Conservation (phyloP, 306 rosid species). For the Prunus salicina region DNA sequence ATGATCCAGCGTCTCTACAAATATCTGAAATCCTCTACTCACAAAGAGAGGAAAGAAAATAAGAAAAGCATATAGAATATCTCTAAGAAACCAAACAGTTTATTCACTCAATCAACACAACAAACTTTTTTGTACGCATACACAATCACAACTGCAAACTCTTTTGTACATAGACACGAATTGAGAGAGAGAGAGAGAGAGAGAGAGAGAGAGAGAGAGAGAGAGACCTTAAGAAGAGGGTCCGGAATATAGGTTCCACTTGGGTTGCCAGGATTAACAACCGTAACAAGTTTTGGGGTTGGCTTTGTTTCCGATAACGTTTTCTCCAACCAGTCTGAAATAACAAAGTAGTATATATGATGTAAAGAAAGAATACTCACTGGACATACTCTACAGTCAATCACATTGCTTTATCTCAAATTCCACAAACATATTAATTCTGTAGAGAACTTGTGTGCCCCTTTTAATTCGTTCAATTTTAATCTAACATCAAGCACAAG, state of each 20-base stretch:
- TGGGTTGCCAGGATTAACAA: conserved; percentile 98
- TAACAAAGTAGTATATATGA: conserved; percentile 18
- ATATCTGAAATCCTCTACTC: conserved; percentile 79
- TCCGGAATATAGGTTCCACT: conserved; percentile 88
- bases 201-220: conserved; percentile 25
- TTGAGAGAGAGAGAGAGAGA: neutral
- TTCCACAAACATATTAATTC: neutral
- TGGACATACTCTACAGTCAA: conserved; percentile 5
- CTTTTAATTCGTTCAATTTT: no score
- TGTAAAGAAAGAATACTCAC: conserved; percentile 5
- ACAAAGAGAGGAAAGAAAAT: conserved; percentile 21
- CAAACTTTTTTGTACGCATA: neutral
- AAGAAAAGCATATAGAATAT: conserved; percentile 24
- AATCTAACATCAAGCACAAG: neutral
- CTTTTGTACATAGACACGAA: neutral
- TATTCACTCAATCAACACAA: conserved; percentile 11
- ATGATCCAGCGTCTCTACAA: conserved; percentile 72
- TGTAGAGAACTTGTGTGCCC: neutral
- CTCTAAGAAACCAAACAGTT: neutral
- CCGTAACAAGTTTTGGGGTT: conserved; percentile 84
- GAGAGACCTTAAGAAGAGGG: conserved; percentile 70
- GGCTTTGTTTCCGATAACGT: conserved; percentile 67
- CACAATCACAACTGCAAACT: neutral
- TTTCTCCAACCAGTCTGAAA: conserved; percentile 88
- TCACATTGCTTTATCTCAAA: neutral